Base-by-base conservation (phyloP, 805 yeast genomes). In the Debaryomyces tyrocola region DNA sequence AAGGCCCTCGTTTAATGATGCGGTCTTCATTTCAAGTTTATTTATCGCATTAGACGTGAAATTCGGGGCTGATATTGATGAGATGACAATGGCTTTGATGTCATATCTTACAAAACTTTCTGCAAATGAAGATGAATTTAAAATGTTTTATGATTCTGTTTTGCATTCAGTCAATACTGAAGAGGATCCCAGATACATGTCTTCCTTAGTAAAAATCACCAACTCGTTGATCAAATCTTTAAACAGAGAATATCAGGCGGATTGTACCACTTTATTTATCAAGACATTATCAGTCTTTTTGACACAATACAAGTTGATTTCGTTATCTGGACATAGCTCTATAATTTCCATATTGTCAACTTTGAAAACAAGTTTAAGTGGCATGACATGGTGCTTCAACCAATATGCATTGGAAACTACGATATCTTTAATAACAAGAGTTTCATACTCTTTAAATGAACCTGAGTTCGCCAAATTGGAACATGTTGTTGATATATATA, bases 391-490 rank as follows among this genome's bases (percentile, higher is more conserved):
- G 85, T 52, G 78, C 1, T 73, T 88, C 41, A 69, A 80, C 4
- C 96, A 89, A 60, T 85, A 84, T 57, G 61, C 80, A 0, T 65
- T 84, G 15, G 96, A 89, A 60, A 56, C 76, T 29, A 59, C 80
- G 0, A 53, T 87, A 10, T 66, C 76, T 4, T 50, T 77, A 14
- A 52, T 75, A 4, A 57, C 73, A 2, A 57, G 62, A 34, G 44
- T 65, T 4, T 51, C 54, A 4, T 55, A 39, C 9, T 7, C 28
- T 12, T 47, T 53, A 12, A 14, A n/a, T 3, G 28, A 38, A n/a
- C 28, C 24, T n/a, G 31, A 31, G 10, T 14, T 15, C 17, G 28
- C 9, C 47, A 46, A 27, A 33, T 33, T 55, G 0, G n/a, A 34
- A 8, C 41, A 45, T 2, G 41, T 57, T 12, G 64, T 63, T 36